Evolutionary conservation across 164 flowering plant species (phyloP).

Genomic region (Taxillus chinensis): DNA sequence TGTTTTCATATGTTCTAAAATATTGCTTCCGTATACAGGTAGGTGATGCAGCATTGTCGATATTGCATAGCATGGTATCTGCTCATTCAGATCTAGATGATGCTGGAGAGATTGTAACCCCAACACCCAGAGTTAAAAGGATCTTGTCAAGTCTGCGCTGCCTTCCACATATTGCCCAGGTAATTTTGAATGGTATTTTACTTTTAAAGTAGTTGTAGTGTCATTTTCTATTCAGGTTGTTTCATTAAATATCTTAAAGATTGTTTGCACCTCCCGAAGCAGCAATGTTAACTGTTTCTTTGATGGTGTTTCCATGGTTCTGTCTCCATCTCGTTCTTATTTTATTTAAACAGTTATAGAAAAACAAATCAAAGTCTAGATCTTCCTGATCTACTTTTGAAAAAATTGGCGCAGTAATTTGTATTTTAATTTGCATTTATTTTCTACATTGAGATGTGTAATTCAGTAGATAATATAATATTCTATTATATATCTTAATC

Average conservation of each 20-base stretch:
- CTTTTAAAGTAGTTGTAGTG: no score
- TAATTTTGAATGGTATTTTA: constrained; percentile 10
- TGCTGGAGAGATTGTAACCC: constrained; percentile 99
- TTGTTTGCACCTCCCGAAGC: neutral
- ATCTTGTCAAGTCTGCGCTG: constrained; percentile 95
- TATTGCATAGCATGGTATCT: constrained; percentile 93
- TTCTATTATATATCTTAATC: neutral
- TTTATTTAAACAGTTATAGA: no score
- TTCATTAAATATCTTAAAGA: neutral
- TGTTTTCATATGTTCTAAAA: neutral
- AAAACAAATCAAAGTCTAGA: no score
- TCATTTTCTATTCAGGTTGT: no score
- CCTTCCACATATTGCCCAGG: constrained; percentile 98
- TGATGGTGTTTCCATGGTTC: neutral
- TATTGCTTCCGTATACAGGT: constrained; percentile 33
- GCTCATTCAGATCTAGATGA: constrained; percentile 99
- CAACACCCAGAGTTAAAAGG: constrained; percentile 94
- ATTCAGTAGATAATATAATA: no score
- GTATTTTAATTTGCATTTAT: no score
- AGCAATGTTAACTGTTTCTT: neutral
- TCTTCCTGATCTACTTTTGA: no score
- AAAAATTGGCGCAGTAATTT: no score
- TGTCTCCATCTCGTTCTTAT: no score
- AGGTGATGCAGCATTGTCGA: constrained; percentile 88
- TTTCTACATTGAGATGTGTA: no score